Percentiles rank a stretch among this genome's conserved stretches.
Conservation (phyloP, 2,329 filamentous ascomycete genomes). For the Alternaria rosae region DNA sequence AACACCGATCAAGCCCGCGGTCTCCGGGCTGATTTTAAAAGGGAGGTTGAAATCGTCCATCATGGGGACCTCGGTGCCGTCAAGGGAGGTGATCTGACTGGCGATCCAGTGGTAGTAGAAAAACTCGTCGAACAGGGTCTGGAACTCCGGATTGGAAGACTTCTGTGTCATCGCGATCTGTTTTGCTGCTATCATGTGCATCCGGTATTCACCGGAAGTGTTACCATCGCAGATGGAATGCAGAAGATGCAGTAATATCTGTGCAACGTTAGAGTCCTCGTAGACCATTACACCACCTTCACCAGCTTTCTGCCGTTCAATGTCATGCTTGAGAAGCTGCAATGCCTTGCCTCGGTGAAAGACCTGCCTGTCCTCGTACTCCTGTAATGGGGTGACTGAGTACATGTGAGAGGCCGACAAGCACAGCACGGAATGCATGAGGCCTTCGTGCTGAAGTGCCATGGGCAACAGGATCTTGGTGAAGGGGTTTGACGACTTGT, state of each 20-base stretch:
- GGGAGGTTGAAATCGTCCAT: constrained; percentile 62
- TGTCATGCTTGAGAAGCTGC: constrained; percentile 60
- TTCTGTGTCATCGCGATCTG: constrained; percentile 68
- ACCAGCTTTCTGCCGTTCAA: constrained; percentile 49
- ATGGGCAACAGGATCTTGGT: constrained; percentile 83
- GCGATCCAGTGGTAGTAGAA: constrained; percentile 81
- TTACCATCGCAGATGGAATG: constrained; percentile 68
- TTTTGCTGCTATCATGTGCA: constrained; percentile 79
- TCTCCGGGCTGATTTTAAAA: constrained; percentile 63
- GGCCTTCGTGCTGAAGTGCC: constrained; percentile 77
- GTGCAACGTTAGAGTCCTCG: constrained; percentile 68
- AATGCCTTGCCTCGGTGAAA: constrained; percentile 49
- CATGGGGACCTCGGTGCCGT: constrained; percentile 61
- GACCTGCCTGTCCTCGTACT: constrained; percentile 61
- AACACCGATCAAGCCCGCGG: constrained; percentile 75
- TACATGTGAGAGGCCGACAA: constrained; percentile 78
- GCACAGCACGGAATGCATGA: constrained; percentile 91
- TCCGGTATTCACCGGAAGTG: constrained; percentile 74
- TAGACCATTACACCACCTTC: constrained; percentile 46
- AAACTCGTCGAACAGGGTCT: constrained; percentile 75
- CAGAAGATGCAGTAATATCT: constrained; percentile 66
- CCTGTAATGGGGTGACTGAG: constrained; percentile 59
- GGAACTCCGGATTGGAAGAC: constrained; percentile 72
- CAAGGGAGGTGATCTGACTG: constrained; percentile 64
- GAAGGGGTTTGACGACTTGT: constrained; percentile 79